Conservation (phyloP, 2,329 filamentous ascomycete genomes). For the Cryoendolithus antarcticus region DNA sequence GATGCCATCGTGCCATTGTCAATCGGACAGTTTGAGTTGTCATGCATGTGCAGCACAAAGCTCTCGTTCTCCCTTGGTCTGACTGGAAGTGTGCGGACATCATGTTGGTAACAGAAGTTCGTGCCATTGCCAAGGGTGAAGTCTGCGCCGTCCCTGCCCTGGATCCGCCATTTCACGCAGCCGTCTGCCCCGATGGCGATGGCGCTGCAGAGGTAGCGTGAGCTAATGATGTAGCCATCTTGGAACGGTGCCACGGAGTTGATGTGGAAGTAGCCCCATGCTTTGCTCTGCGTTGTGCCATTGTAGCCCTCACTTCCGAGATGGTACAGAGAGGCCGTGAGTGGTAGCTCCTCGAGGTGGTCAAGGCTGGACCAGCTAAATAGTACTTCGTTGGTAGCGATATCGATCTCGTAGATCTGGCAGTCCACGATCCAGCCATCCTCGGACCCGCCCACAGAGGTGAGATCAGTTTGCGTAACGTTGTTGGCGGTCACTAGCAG, state of each 20-base stretch:
- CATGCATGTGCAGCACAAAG: conserved; percentile 37
- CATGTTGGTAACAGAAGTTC: conserved; percentile 35
- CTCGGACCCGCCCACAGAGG: too few species aligned
- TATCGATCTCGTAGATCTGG: conserved; percentile 28
- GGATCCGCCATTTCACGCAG: conserved; percentile 37
- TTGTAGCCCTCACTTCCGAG: conserved; percentile 26
- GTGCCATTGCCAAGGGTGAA: conserved; percentile 15
- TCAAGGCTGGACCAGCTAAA: conserved; percentile 45
- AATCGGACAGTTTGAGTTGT: conserved; percentile 31
- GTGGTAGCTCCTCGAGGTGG: conserved; percentile 29
- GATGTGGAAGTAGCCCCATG: conserved; percentile 41
- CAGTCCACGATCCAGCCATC: too few species aligned
- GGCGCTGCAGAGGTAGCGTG: conserved; percentile 34
- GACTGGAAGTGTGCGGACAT: conserved; percentile 30
- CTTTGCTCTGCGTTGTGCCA: conserved; percentile 16
- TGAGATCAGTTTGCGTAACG: too few species aligned
- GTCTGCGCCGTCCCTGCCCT: conserved; percentile 3
- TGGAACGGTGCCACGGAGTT: conserved; percentile 39
- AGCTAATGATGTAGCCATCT: conserved; percentile 38
- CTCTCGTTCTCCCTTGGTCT: conserved; percentile 24
- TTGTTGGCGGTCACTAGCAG: too few species aligned
- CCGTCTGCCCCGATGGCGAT: conserved; percentile 34
- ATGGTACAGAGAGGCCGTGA: conserved; percentile 15
- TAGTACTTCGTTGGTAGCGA: conserved; percentile 37
- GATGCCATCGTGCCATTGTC: conserved; percentile 17